These are phyloP conservation scores for Hymenoscyphus repandus DNA, from an alignment of 2,329 filamentous ascomycete species.

Conservation along the genomic window DNA sequence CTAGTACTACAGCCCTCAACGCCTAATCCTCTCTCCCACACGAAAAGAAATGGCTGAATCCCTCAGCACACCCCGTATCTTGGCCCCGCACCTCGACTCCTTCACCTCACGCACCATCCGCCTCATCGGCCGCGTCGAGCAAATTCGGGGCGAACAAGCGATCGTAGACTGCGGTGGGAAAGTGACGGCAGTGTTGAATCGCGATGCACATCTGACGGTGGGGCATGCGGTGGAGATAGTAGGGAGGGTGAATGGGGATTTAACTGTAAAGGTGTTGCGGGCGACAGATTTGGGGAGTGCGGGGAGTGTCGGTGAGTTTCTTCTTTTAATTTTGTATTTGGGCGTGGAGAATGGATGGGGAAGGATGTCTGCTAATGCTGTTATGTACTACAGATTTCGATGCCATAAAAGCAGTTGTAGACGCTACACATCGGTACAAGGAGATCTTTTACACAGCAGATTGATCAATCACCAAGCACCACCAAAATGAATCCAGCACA, in stretches of 20 bases:
- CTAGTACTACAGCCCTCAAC: neutral
- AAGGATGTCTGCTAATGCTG: neutral
- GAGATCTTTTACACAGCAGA: conserved; percentile 62
- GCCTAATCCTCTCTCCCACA: neutral
- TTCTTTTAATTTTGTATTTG: neutral
- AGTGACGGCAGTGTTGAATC: conserved; percentile 68
- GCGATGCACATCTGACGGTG: conserved; percentile 63
- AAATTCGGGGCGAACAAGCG: conserved; percentile 75
- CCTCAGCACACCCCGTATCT: conserved; percentile 73
- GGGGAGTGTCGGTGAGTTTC: conserved; percentile 51
- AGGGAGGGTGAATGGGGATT: conserved; percentile 71
- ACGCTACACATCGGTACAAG: conserved; percentile 76
- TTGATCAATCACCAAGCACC: neutral
- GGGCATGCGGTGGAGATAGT: conserved; percentile 72
- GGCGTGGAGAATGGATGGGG: neutral
- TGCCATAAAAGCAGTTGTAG: conserved; percentile 73
- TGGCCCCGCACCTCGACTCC: conserved; percentile 69
- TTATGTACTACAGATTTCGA: conserved; percentile 49
- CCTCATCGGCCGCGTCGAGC: conserved; percentile 77
- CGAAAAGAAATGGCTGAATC: conserved; percentile 57
- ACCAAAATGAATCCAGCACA: no score
- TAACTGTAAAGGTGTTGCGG: conserved; percentile 65
- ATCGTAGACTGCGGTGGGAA: conserved; percentile 75
- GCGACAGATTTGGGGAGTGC: conserved; percentile 63
- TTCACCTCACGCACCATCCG: conserved; percentile 75